Conservation (phyloP, 768 basidiomycete species). For the Russula sp. region DNA sequence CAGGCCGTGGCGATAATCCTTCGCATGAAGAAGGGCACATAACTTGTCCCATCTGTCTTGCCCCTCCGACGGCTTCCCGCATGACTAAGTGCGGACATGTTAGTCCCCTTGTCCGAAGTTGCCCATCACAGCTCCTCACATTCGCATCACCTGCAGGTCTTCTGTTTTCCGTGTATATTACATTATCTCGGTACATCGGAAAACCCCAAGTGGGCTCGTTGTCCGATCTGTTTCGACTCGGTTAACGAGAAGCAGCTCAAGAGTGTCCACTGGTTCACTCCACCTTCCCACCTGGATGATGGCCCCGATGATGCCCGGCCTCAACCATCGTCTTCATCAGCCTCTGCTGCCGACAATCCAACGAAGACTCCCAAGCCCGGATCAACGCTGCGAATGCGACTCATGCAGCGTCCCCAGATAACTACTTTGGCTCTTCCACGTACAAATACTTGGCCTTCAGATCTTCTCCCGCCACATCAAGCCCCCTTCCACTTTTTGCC, state of each 20-base stretch:
- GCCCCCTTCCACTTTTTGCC: constrained; percentile 96
- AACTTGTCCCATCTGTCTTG: constrained; percentile 92
- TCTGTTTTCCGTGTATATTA: constrained; percentile 90
- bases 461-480: constrained; percentile 82
- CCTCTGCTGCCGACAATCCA: constrained; percentile 32
- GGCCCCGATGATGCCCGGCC: constrained; percentile 30
- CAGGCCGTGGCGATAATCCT: constrained; percentile 36
- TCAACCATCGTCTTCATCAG: constrained; percentile 42
- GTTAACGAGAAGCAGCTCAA: constrained; percentile 87
- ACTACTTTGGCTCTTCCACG: constrained; percentile 92
- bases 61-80: constrained; percentile 79
- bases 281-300: constrained; percentile 31
- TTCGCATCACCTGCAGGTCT: constrained; percentile 49
- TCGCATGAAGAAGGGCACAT: constrained; percentile 53
- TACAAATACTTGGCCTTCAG: constrained; percentile 89
- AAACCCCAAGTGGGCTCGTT: constrained; percentile 78
- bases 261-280: constrained; percentile 84
- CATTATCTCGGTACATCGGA: constrained; percentile 84
- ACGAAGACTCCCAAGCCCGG: constrained; percentile 43
- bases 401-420: constrained; percentile 89
- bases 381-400: constrained; percentile 69
- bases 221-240: constrained; percentile 95
- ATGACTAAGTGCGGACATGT: constrained; percentile 99
- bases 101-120: constrained; percentile 31
- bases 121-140: constrained; percentile 16